Evolutionary conservation across 1,284 basidiomycete species (phyloP).

Genomic region (Takashimella tepidaria): DNA sequence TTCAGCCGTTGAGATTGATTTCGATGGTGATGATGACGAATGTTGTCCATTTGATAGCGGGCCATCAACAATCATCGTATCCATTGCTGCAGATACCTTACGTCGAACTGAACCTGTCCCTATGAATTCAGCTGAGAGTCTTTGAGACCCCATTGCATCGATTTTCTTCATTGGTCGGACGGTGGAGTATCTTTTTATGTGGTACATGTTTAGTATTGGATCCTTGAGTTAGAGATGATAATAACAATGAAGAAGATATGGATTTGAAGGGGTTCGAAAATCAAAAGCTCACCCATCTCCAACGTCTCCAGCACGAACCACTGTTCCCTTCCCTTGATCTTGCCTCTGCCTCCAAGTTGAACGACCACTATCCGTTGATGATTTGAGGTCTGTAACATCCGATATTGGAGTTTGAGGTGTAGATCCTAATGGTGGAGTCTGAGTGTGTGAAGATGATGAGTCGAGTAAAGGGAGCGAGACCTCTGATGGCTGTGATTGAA

Average conservation of each 20-base stretch:
- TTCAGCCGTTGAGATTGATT: background rate
- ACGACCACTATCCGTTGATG: conserved; percentile 25
- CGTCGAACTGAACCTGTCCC: conserved; percentile 48
- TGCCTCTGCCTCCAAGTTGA: conserved; percentile 60
- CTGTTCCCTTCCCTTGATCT: conserved; percentile 62
- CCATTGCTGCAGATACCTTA: background rate
- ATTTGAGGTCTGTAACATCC: conserved; percentile 23
- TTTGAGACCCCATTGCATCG: conserved; percentile 69
- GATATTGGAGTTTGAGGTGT: conserved; percentile 25
- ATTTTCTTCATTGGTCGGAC: conserved; percentile 89
- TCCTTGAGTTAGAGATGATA: background rate
- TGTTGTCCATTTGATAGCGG: no score
- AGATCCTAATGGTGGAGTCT: conserved; percentile 14
- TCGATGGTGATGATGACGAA: no score
- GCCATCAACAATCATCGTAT: background rate
- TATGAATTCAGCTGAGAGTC: conserved; percentile 72
- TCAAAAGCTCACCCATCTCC: conserved; percentile 58
- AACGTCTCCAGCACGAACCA: conserved; percentile 71
- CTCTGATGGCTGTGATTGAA: conserved; percentile 20
- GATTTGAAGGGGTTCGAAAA: background rate
- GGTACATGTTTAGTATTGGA: background rate
- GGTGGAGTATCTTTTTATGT: conserved; percentile 58
- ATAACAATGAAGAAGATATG: background rate
- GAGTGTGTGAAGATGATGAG: conserved; percentile 10
- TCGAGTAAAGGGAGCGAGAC: conserved; percentile 30